Percentiles rank a stretch among this genome's conserved stretches.
phyloP scores from a whole-genome alignment of 768 basidiomycete species.

The Psilocybe sp. region DNA sequence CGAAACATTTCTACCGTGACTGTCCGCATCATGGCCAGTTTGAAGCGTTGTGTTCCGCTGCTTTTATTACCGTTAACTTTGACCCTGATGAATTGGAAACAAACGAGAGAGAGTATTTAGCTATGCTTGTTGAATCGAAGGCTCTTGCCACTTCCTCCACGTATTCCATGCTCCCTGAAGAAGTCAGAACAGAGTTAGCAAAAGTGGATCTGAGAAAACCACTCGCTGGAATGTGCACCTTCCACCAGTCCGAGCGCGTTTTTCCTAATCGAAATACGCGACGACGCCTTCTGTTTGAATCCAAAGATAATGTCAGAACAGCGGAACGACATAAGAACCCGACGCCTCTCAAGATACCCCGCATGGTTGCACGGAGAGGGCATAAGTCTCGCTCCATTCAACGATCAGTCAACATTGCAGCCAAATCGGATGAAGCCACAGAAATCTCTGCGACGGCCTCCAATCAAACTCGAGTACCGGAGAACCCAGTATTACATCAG shows the following conservation, averaged over 20 bases:
- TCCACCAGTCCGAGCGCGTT: not conserved
- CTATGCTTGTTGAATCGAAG: constrained; percentile 13
- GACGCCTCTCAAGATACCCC: no score
- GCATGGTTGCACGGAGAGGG: no score
- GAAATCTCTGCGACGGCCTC: no score
- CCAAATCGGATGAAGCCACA: no score
- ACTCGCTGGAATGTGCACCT: not conserved
- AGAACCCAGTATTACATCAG: no score
- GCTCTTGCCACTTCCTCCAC: not conserved
- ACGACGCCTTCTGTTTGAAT: not conserved
- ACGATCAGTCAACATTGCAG: no score
- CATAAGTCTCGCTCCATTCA: no score
- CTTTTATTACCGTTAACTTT: not conserved
- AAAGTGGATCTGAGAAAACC: not conserved
- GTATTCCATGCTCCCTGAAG: not conserved
- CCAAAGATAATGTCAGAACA: not conserved
- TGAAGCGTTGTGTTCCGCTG: constrained; percentile 4
- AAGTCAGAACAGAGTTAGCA: not conserved
- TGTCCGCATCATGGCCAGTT: constrained; percentile 18
- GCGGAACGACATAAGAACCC: no score
- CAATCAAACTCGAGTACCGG: no score
- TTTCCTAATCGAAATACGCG: not conserved
- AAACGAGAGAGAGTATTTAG: constrained; percentile 11
- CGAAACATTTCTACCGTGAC: constrained; percentile 15
- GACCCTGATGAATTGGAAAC: not conserved